Evolutionary conservation across 1,284 basidiomycete genomes (phyloP), one percentile per base, ranked within the genome.

Genomic region (Ganoderma resinaceum): DNA sequence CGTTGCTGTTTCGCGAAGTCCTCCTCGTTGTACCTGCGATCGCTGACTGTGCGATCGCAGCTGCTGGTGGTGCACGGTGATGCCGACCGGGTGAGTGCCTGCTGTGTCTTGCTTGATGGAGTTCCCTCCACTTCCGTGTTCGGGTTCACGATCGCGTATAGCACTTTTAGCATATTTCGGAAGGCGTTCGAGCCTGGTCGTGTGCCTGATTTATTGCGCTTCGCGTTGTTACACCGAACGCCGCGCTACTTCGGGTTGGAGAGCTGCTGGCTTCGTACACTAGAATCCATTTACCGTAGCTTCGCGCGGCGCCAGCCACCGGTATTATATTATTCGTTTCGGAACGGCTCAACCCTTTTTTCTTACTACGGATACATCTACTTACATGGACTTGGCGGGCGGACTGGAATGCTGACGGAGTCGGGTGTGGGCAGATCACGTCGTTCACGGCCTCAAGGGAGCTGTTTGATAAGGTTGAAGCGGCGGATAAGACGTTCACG

Each of bases 31-130:
- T 4, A 16, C 33, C 26, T 55, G 23, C 40, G 16, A 63, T 18
- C 52, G 43, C 31, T 23, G 23, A 53, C 35, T 12, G 35, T 26
- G 37, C 59, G 43, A 14, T 7, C 2, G 31, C 63, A 92, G 85
- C 75, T 95, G 57, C 78, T 96, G 31, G 80, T 95, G 52, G 75
- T 91, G 33, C 95, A 97, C 74, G 95, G 96, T 7, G 90, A 87
- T 0, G 90, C 80, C 8, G 96, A 97, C 80, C 82, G 85, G 80
- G 91, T 90, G 70, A 43, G 72, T 71, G 23, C 8, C 31, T 57
- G 14, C 53, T 31, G 8, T 20, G 11, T 31, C 55, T 35, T 23
- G 7, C 23, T 37, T 61, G 16, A 65, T 16, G 16, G 18, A 16
- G 40, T 26, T 5, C 8, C n/a, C n/a, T n/a, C n/a, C n/a, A n/a